Base-by-base conservation (phyloP, 306 rosid species). In the Citrullus amarus region DNA sequence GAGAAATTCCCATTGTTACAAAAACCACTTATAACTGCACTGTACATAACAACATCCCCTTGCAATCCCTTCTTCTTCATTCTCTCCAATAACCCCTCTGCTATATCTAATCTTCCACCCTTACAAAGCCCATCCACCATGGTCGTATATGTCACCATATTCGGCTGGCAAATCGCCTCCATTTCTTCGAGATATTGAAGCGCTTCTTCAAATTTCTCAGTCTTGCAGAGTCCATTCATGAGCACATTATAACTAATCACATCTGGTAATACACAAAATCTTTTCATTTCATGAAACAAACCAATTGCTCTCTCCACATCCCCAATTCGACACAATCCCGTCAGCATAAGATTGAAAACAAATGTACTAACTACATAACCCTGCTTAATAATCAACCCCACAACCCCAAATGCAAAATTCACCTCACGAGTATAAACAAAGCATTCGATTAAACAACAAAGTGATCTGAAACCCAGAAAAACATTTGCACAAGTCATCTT, bases 211-310 rank as follows among this genome's bases (percentile, higher is more conserved):
- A 88, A 84, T 61, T 78, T 86, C 50, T 84, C 81, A 2, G 38
- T 86, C 86, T 90, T 91, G 87, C 98, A 90, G 1, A 92, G 79
- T n/a, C 91, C 89, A 87, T 80, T 82, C 62, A 92, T 46, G 50
- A 95, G 82, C 4, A 81, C 87, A 79, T 89, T 89, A 84, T 85
- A 95, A 84, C 86, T 86, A 84, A 79, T 6, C 8, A 79, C 46
- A 81, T 89, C 92, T 20, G 91, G 89, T 13, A 48, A 32, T 8
- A 91, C 65, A 80, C 48, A 17, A 81, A 84, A 80, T 67, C 77
- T 86, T 59, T 68, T 69, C 92, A 92, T 89, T 59, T 75, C 83
- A 22, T 56, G 28, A 75, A 87, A 83, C 83, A 91, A 65, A 75
- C 70, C 76, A 63, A 81, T 14, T 1, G 95, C 96, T 83, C 80